Evolutionary conservation across 2,329 filamentous ascomycete genomes (phyloP), one percentile per base, ranked within the genome.

Genomic region (Fragosphaeria purpurea): DNA sequence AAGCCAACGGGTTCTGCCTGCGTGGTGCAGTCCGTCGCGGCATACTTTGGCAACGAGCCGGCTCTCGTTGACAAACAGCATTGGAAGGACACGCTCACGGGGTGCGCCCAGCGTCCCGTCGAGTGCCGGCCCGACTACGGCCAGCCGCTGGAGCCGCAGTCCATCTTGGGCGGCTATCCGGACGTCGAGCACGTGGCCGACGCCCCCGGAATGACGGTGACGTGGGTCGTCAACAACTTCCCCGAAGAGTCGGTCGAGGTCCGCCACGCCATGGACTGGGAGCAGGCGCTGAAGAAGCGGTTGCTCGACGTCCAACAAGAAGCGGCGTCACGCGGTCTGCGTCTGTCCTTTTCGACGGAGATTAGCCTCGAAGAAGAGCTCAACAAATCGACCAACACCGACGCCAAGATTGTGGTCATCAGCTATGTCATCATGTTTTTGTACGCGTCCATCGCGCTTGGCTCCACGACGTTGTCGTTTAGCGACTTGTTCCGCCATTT

Each of bases 371-470:
- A 97, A 64, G 79, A 96, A 63, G 93, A 98, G 63, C 75, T 98
- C 52, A 98, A 96, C 72, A 95, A 97, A 69, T 95, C 89, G 39
- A 96, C 89, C 46, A 98, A 98, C 66, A 97, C 93, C 0, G 93
- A 98, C 66, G 94, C 91, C 43, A 96, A 91, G 66, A 98, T 98
- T 60, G 82, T 98, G 31, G 81, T 91, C 49, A 85, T 98, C 67
- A 97, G 91, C 74, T 98, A 98, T 69, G 77, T 97, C 56, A 88
- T 96, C 71, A 98, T 98, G 93, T 98, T 98, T 67, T 70, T 98
- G 55, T 98, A 98, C 63, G 93, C 90, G 4, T 97, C 91, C 6
- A 70, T 98, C 48, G 90, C 93, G 0, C 75, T 98, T 0, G 93
- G 93, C 1, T 95, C 90, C 1, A 93, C 87, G 0, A 89, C 86